Evolutionary conservation across 2,329 filamentous ascomycete genomes (phyloP), one percentile per base, ranked within the genome.

Genomic region (Clarireedia paspali): DNA sequence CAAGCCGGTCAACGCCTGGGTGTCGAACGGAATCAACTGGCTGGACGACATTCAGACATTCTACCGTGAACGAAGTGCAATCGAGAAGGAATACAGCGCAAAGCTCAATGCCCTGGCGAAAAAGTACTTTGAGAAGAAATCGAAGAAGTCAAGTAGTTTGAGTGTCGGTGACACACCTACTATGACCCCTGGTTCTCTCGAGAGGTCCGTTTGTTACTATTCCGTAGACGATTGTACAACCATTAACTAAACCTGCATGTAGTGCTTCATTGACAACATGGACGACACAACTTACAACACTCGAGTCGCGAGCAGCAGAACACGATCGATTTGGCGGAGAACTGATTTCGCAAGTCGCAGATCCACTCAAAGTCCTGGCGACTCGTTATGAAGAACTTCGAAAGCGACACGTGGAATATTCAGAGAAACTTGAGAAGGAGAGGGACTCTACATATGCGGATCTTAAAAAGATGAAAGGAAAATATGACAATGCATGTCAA

Each of bases 61-160:
- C 77, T 99, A 97, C 77, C 89, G 94, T 62, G 94, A 99, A 73
- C 84, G 95, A 57, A 89, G 90, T 69, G 84, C 77, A 38, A 96
- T 99, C 70, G 94, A 99, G 75, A 96, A 96, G 74, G 95, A 99
- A 71, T 97, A 99, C 72, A 88, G 89, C 66, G 81, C 87, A 61
- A 97, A 92, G 73, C 83, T 99, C 62, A 88, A 83, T 64, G 84
- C 84, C 2, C 77, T 99, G 50, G 94, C 92, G 55, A 95, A 94
- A 77, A 96, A 94, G 71, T 97, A 96, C 76, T 94, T 90, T 69
- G 95, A 99, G 68, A 95, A 95, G 77, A 99, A 97, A 77, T 84
- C 89, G 47, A 91, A 86, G 73, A 96, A 94, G 75, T 87, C 87
- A 45, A 87, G 90, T 64, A 86, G 80, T 66, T 73, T 99, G 65